Base-by-base conservation (phyloP, 805 yeast genomes). In the Candida patagonica region DNA sequence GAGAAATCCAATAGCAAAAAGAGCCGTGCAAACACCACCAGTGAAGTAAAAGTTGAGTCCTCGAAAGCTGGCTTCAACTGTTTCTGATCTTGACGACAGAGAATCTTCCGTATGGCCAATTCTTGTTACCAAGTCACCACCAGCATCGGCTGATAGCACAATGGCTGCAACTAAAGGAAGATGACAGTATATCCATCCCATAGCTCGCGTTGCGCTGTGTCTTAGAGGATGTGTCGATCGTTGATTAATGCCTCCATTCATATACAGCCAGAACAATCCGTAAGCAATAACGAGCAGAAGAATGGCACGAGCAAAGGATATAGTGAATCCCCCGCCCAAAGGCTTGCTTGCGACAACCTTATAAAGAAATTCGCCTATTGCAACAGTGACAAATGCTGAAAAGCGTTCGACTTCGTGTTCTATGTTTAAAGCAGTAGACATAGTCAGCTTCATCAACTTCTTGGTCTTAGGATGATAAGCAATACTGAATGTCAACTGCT, bases 351-450 rank as follows among this genome's bases (percentile, higher is more conserved):
- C 71, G 6, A 74, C 79, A 6, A 73, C 60, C 30, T 67, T 70
- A 49, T 70, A 74, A 10, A 76, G 56, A 46, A 74, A 77, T 46
- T 77, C 83, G 26, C 84, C 84, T 45, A 78, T 65, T 4, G 80
- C 81, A 55, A 78, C 76, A 47, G 76, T 68, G 40, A 65, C 76
- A 50, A 78, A 78, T 0, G 77, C 73, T 2, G 71, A 66, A 49
- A 63, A 66, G 41, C 84, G 55, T 50, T 78, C 84, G 21, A 74
- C 78, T 51, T 76, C 81, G 51, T 78, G 83, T 47, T 76, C 82
- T 41, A 78, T 73, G 51, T 75, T 76, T 44, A 76, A 53, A 1
- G 83, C 83, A 0, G 84, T 74, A 8, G 79, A 67, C 41, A 65
- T 67, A 10, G 62, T 64, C 38, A 71, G 52, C 8, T 62, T 56